Evolutionary conservation across 768 basidiomycete species (phyloP).

Genomic region (Grammothele lineata): DNA sequence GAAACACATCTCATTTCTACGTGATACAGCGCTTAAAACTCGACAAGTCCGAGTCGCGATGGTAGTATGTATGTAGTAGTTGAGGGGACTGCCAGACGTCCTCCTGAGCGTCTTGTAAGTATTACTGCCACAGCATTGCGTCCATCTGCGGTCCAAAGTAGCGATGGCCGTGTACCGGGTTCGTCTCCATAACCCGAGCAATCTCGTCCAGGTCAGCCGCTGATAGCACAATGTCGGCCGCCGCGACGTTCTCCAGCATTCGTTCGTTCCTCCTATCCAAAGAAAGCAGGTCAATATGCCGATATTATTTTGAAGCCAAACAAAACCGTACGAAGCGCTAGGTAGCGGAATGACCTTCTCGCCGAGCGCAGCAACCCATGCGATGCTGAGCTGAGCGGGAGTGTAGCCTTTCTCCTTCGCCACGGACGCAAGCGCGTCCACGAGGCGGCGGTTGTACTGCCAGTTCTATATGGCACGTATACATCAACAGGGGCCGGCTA

Average conservation of each 20-base stretch:
- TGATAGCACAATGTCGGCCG: slow-evolving; percentile 35
- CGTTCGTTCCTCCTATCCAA: slow-evolving; percentile 11
- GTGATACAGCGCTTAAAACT: too few species aligned
- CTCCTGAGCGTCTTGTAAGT: too few species aligned
- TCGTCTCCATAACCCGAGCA: slow-evolving; percentile 28
- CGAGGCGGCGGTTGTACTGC: slow-evolving; percentile 34
- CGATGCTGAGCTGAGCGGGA: slow-evolving; percentile 36
- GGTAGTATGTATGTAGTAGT: too few species aligned
- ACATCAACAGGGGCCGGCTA: slow-evolving; percentile 24
- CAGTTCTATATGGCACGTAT: slow-evolving; percentile 6
- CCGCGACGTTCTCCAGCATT: slow-evolving; percentile 35
- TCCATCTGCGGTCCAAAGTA: slow-evolving; percentile 23
- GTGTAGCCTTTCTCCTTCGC: slow-evolving; percentile 38
- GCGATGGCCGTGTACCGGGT: slow-evolving; percentile 36
- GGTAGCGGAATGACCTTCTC: slow-evolving; percentile 42
- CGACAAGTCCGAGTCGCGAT: too few species aligned
- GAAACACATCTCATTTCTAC: too few species aligned
- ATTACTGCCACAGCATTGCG: slow-evolving; percentile 31
- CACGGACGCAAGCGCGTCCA: slow-evolving; percentile 34
- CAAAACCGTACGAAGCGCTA: slow-evolving; percentile 32
- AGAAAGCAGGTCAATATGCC: too few species aligned
- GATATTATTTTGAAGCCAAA: too few species aligned
- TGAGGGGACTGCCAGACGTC: too few species aligned
- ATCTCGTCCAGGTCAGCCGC: slow-evolving; percentile 15
- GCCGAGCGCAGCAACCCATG: slow-evolving; percentile 34